Evolutionary conservation across 441 rosid genomes (phyloP).

Genomic region (Jatropha podagrica): DNA sequence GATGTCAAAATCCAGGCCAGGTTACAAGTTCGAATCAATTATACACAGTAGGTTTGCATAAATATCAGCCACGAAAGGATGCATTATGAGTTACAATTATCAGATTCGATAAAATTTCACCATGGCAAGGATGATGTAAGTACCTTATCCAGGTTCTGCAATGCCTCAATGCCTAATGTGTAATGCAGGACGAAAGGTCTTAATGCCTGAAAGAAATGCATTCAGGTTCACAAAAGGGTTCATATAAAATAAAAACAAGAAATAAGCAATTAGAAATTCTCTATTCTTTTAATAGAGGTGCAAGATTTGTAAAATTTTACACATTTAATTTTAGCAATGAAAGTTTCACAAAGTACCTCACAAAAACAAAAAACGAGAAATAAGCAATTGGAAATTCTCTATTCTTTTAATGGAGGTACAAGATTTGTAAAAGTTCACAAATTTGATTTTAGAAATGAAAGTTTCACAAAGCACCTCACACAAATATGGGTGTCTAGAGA

Average conservation of each 20-base stretch:
- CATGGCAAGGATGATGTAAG: slow-evolving; percentile 7
- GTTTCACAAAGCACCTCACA: too few species aligned
- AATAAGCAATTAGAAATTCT: background rate
- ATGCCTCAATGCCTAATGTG: slow-evolving; percentile 54
- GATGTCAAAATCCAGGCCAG: background rate
- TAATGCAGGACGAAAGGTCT: slow-evolving; percentile 75
- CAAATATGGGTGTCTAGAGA: background rate
- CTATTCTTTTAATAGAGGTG: background rate
- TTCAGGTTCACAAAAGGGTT: background rate
- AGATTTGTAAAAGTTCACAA: background rate
- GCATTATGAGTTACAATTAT: too few species aligned
- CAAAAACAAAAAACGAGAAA: background rate
- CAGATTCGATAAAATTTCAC: background rate
- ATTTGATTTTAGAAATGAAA: background rate
- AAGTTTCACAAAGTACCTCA: background rate
- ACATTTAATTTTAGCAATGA: background rate
- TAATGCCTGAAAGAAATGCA: slow-evolving; percentile 50
- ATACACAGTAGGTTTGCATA: background rate
- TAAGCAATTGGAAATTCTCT: background rate
- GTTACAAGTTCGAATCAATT: background rate
- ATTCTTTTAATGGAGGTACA: background rate
- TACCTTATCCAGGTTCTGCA: slow-evolving; percentile 66
- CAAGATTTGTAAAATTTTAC: background rate
- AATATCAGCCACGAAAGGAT: background rate
- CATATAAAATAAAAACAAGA: background rate